phyloP scores from a whole-genome alignment of 805 yeast genomes.

The Clavispora asparagi region DNA sequence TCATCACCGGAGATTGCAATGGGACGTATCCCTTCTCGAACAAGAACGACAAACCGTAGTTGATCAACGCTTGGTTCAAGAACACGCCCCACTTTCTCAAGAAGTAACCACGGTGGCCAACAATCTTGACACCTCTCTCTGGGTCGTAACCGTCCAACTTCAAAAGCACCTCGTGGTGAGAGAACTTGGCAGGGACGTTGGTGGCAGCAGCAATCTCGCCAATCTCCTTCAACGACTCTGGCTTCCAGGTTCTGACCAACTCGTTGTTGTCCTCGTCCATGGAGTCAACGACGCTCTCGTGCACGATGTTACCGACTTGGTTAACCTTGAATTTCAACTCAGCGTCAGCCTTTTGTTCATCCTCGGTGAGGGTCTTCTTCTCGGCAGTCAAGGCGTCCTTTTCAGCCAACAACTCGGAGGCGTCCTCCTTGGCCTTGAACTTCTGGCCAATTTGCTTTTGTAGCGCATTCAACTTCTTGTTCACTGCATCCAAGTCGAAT shows the following conservation, averaged over 20 bases:
- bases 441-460: constrained; percentile 92
- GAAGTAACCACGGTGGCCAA: constrained; percentile 98
- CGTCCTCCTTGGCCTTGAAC: constrained; percentile 93
- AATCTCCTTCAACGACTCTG: constrained; percentile 57
- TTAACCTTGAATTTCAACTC: constrained; percentile 75
- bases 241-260: constrained; percentile 81
- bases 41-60: constrained; percentile 87
- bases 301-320: constrained; percentile 91
- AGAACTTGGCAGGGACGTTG: constrained; percentile 68
- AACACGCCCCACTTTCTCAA: constrained; percentile 93
- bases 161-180: constrained; percentile 92
- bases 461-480: constrained; percentile 81
- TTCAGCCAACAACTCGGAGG: constrained; percentile 71
- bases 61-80: constrained; percentile 95
- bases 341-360: constrained; percentile 77
- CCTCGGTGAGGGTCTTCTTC: constrained; percentile 59
- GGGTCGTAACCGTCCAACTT: constrained; percentile 98
- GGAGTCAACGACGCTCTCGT: constrained; percentile 83
- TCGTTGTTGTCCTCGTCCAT: constrained; percentile 89
- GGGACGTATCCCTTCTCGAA: constrained; percentile 77
- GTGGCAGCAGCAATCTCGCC: constrained; percentile 72
- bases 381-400: constrained; percentile 70
- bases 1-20: constrained; percentile 98
- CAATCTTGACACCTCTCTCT: constrained; percentile 95
- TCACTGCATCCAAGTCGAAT: constrained; percentile 83